These are phyloP conservation scores for Peribolospora kevripleyi DNA, from an alignment of 768 basidiomycete genomes.

Conservation along the genomic window DNA sequence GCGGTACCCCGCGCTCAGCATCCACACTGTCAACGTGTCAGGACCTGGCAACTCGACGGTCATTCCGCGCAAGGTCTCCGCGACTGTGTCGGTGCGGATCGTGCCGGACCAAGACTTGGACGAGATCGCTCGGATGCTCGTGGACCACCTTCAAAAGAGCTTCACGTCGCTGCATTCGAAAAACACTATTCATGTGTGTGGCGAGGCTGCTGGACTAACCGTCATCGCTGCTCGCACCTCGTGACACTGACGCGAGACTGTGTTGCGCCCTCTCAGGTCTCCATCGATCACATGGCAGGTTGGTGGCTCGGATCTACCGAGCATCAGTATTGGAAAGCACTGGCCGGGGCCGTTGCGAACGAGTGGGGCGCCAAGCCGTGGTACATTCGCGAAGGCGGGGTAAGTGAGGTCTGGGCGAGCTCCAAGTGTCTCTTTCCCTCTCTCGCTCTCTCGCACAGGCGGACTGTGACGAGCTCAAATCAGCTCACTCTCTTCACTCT, in stretches of 20 bases:
- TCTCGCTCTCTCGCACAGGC: too few relatives aligned
- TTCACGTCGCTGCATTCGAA: conserved; percentile 41
- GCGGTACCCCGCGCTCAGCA: conserved; percentile 71
- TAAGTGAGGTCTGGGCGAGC: too few relatives aligned
- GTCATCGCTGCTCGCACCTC: neutral
- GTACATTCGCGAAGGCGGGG: conserved; percentile 27
- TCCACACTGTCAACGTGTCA: conserved; percentile 61
- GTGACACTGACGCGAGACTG: neutral
- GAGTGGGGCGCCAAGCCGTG: conserved; percentile 74
- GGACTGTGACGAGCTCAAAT: too few relatives aligned
- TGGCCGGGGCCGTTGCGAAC: conserved; percentile 55
- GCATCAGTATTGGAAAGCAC: conserved; percentile 59
- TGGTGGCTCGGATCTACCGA: conserved; percentile 91
- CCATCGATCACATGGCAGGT: conserved; percentile 58
- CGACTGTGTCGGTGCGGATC: conserved; percentile 69
- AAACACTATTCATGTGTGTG: conserved; percentile 44
- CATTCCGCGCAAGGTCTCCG: conserved; percentile 61
- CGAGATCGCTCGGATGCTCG: conserved; percentile 36
- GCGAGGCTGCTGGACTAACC: neutral
- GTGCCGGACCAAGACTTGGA: conserved; percentile 79
- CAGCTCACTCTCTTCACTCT: too few relatives aligned
- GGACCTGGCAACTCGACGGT: conserved; percentile 64
- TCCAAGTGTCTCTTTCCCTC: too few relatives aligned
- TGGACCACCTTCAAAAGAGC: conserved; percentile 31
- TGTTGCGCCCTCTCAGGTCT: conserved; percentile 27